phyloP scores from a whole-genome alignment of 2,329 filamentous ascomycete genomes.

The Tolypocladium endophyticum region DNA sequence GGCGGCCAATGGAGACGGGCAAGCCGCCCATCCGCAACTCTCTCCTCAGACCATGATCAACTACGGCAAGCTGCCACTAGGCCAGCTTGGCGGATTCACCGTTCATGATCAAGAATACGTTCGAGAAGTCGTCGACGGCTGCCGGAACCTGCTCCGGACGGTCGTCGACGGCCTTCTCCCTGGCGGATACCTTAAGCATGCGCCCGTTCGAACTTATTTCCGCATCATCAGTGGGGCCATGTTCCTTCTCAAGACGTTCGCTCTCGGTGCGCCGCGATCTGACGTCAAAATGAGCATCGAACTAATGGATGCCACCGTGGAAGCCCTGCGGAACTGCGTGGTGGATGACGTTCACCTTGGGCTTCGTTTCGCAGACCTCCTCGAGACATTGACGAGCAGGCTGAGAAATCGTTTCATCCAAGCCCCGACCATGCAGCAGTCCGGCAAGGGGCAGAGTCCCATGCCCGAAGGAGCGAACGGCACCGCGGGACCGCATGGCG shows the following conservation, averaged over 20 bases:
- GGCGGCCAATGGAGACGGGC: conserved; percentile 20
- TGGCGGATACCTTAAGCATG: conserved; percentile 68
- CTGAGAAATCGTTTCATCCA: conserved; percentile 66
- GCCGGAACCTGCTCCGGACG: conserved; percentile 63
- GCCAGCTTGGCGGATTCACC: conserved; percentile 53
- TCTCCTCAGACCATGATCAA: conserved; percentile 56
- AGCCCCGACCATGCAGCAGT: conserved; percentile 38
- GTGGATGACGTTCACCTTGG: conserved; percentile 79
- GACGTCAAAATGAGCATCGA: conserved; percentile 67
- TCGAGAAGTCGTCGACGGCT: conserved; percentile 66
- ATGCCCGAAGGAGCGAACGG: conserved; percentile 20
- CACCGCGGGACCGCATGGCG: conserved; percentile 13
- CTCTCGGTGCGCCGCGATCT: conserved; percentile 66
- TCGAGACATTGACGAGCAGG: conserved; percentile 67
- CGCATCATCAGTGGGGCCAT: conserved; percentile 78
- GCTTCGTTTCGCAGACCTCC: conserved; percentile 72
- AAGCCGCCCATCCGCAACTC: conserved; percentile 25
- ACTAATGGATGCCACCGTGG: conserved; percentile 64
- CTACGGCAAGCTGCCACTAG: conserved; percentile 53
- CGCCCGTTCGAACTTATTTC: conserved; percentile 76
- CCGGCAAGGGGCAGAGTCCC: conserved; percentile 31
- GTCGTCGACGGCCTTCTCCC: conserved; percentile 70
- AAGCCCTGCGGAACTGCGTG: conserved; percentile 65
- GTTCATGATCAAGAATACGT: conserved; percentile 62
- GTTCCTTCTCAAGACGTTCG: conserved; percentile 77